Evolutionary conservation across 306 rosid genomes (phyloP).

Genomic region (Vicia faba): DNA sequence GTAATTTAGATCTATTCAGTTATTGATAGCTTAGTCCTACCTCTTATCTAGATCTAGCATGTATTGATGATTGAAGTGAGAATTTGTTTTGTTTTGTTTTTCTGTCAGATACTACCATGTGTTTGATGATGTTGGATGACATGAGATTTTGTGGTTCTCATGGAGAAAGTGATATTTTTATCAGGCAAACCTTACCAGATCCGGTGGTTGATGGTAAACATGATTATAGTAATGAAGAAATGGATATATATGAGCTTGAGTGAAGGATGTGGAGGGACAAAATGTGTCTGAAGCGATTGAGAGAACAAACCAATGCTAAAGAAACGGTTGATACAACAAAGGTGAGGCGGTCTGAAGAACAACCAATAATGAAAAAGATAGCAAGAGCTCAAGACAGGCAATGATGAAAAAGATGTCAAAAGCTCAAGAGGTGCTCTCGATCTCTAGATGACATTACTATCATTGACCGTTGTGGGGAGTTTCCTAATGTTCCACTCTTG

Average conservation of each 20-base stretch:
- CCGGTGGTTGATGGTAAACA: conserved; percentile 55
- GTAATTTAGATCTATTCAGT: no score
- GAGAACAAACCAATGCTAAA: conserved; percentile 62
- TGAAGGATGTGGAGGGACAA: conserved; percentile 77
- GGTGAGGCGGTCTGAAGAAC: conserved; percentile 67
- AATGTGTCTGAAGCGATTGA: conserved; percentile 59
- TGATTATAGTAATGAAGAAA: conserved; percentile 66
- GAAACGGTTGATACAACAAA: conserved; percentile 59
- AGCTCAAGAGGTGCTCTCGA: no score
- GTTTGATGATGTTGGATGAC: conserved; percentile 63
- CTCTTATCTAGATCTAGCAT: no score
- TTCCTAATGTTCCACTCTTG: no score
- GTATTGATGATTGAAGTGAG: not conserved
- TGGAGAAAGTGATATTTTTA: no score
- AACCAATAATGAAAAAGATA: no score
- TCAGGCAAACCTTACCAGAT: conserved; percentile 51
- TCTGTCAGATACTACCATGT: not conserved
- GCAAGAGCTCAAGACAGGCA: no score
- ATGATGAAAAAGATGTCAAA: no score
- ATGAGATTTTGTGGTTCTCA: conserved; percentile 58
- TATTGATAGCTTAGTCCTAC: not conserved
- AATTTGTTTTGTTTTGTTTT: not conserved
- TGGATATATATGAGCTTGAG: conserved; percentile 69
- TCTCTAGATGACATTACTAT: no score
- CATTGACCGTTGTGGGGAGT: no score